Evolutionary conservation across 139 green algal species (phyloP).

Genomic region (Microglena sp.): DNA sequence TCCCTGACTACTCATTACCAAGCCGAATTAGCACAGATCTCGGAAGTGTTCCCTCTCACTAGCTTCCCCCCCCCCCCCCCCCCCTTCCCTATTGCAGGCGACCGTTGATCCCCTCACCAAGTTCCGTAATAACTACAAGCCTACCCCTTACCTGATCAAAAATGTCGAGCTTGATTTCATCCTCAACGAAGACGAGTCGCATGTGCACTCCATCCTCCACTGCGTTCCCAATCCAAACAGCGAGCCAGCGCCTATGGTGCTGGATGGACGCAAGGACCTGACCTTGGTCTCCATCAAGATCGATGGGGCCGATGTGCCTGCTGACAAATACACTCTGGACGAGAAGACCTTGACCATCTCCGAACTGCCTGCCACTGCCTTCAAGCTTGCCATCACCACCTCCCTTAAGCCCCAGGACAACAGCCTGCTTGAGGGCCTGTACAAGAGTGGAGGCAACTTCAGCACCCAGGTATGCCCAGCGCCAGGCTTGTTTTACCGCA

Average conservation of each 20-base stretch:
- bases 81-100: not conserved
- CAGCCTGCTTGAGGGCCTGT: constrained; percentile 88
- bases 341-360: constrained; percentile 37
- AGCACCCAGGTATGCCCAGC: constrained; percentile 66
- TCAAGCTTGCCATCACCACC: no score
- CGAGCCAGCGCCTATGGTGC: constrained; percentile 8
- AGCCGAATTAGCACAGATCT: no score
- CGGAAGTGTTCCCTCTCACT: not conserved
- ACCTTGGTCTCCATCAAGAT: constrained; percentile 46
- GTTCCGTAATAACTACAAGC: constrained; percentile 66
- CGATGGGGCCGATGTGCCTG: constrained; percentile 8
- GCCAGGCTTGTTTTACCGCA: no score
- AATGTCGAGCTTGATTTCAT: constrained; percentile 65
- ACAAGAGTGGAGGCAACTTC: constrained; percentile 92
- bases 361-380: constrained; percentile 25
- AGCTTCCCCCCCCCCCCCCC: not conserved
- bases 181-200: constrained; percentile 64
- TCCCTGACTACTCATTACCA: no score
- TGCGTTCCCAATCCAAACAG: constrained; percentile 14
- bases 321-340: constrained; percentile 23
- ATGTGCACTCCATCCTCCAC: constrained; percentile 41
- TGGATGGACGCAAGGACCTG: constrained; percentile 36
- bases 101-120: constrained; percentile 11
- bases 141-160: constrained; percentile 59
- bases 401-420: constrained; percentile 83